These are phyloP conservation scores for Chlamydomonas reinhardtii DNA, from an alignment of 163 green algal species.

Conservation along the genomic window DNA sequence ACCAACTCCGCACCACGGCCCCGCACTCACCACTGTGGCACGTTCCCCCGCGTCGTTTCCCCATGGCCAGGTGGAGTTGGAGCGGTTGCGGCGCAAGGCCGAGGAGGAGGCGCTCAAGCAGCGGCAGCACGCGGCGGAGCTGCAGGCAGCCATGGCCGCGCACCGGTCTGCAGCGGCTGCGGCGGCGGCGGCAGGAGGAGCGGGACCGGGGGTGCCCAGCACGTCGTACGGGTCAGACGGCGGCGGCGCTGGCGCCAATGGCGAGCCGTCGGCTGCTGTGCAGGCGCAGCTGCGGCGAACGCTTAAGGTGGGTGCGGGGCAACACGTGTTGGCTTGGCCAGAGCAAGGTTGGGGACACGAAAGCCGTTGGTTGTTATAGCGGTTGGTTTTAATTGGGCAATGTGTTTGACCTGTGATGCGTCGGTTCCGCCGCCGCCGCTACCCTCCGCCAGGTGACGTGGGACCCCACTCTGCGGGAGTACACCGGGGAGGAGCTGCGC, in stretches of 20 bases:
- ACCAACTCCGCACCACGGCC: too few relatives aligned
- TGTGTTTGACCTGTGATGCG: too few relatives aligned
- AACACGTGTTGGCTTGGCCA: too few relatives aligned
- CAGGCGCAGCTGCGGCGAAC: constrained; percentile 69
- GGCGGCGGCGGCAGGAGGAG: constrained; percentile 18
- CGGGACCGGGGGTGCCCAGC: not conserved
- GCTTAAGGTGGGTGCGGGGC: constrained; percentile 57
- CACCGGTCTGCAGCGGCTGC: constrained; percentile 36
- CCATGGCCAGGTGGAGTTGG: constrained; percentile 23
- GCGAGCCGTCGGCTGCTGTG: constrained; percentile 1
- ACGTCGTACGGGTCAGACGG: not conserved
- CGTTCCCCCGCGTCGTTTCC: too few relatives aligned
- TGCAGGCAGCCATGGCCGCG: constrained; percentile 37
- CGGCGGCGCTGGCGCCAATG: not conserved
- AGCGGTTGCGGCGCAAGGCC: constrained; percentile 41
- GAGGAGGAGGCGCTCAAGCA: constrained; percentile 71
- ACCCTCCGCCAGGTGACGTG: constrained; percentile 76
- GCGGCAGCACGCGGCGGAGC: constrained; percentile 56
- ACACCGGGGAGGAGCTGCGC: constrained; percentile 71
- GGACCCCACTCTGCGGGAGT: constrained; percentile 66
- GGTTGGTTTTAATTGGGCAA: too few relatives aligned
- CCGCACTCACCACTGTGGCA: too few relatives aligned
- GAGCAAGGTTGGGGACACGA: too few relatives aligned
- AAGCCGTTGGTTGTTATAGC: too few relatives aligned
- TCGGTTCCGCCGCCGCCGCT: too few relatives aligned